Percentiles rank a stretch among this genome's conserved stretches.
phyloP scores from a whole-genome alignment of 306 rosid species.

The Malus domestica region ASM211411v1 NC_041802.1:27156501-27157000 shows the following conservation, averaged over 20 bases:
- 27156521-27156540: conserved; percentile 10
- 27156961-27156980: conserved; percentile 15
- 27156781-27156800: conserved; percentile 2
- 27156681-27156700: conserved; percentile 32
- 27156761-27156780: conserved; percentile 17
- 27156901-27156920: conserved; percentile 14
- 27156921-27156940: conserved; percentile 23
- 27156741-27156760: conserved; percentile 24
- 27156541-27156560: conserved; percentile 20
- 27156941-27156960: conserved; percentile 12
- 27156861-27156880: conserved; percentile 16
- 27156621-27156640: conserved; percentile 6
- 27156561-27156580: conserved; percentile 11
- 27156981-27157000: conserved; percentile 1
- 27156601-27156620: conserved; percentile 24
- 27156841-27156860: conserved; percentile 23
- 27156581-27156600: conserved; percentile 15
- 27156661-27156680: conserved; percentile 19
- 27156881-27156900: conserved; percentile 11
- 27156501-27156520: conserved; percentile 9
- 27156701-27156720: conserved; percentile 32
- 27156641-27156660: conserved; percentile 1
- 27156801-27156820: conserved; percentile 21
- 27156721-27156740: conserved; percentile 35
- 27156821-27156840: conserved; percentile 16